Evolutionary conservation across 1,284 basidiomycete genomes (phyloP), one percentile per base, ranked within the genome.

Genomic region (Rhizoctonia solani): DNA sequence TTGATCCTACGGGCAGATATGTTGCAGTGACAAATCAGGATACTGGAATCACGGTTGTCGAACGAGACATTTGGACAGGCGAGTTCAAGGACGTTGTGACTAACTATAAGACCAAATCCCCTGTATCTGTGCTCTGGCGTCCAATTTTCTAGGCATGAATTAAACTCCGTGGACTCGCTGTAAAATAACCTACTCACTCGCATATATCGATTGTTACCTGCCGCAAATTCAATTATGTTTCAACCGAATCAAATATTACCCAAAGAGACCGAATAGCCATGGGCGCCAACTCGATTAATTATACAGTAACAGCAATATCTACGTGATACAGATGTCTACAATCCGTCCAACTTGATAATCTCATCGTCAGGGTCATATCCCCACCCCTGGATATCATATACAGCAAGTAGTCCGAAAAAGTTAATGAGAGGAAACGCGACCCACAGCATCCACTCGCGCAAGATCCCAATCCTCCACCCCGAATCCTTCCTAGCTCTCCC

Each of bases 321-420:
- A 8, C 37, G 37, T 8, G 16, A 39, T 39, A 39, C 16, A 9
- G n/a, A 11, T 30, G 47, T 9, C 39, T 37, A 68, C 49, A 68
- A 44, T 8, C 66, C 66, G 27, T 56, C 54, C 13, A 68, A 29
- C 23, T 49, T 56, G 6, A 68, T 30, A 59, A 53, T 44, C 66
- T 68, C 66, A 14, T 55, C 49, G 53, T 68, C 66, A 19, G 66
- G 66, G 34, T 68, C 66, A 42, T 68, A 68, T 27, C 66, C 66
- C 66, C 66, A 68, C 13, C 66, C 66, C 27, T 68, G 66, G 21
- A 68, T 53, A 59, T 68, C 66, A 23, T 53, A 53, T n/a, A 68
- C 46, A 4, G 46, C 66, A 29, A 65, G 25, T 30, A n/a, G 5
- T 23, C 59, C 49, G 50, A 65, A 53, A 21, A 25, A 65, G 34